Base-by-base conservation (phyloP, 2,329 filamentous ascomycete species). In the Juglanconis oblonga region DNA sequence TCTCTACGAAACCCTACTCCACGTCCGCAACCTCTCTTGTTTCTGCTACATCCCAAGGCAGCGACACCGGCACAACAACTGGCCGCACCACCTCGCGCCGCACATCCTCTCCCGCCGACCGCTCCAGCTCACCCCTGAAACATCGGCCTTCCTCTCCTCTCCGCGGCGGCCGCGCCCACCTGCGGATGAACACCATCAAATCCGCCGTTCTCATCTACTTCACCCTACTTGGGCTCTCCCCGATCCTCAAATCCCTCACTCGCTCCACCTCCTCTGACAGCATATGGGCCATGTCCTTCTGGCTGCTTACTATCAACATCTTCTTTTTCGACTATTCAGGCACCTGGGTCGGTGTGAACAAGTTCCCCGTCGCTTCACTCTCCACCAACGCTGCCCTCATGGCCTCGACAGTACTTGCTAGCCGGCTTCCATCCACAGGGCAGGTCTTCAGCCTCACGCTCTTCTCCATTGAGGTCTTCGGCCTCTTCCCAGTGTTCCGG, bases 311-410 rank as follows among this genome's bases (percentile, higher is more conserved):
- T 68, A 94, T 97, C 76, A 99, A 99, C 73, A 92, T 98, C 63
- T 96, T 97, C 75, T 97, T 96, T 73, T 98, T 97, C 71, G 95
- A 99, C 79, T 99, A 99, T 74, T 91, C 91, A 10, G 89, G 90
- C 45, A 83, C 85, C 38, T 45, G 81, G 78, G 75, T 85, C 73
- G 79, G 79, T 31, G 68, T 70, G 0, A 71, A 70, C 61, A 89
- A 87, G 67, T 88, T 91, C 66, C 88, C 88, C 0, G 72, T 75
- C 36, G 87, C 88, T 9, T 88, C 81, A 3, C 81, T 98, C 5
- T 96, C 92, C 9, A 99, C 95, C 31, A 99, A 98, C 66, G 95
- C 95, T 1, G 95, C 94, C 1, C 82, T 99, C 55, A 98, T 98
- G 92, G 94, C 94, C 0, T 94, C 90, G 5, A 97, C 95, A 0